Evolutionary conservation across 495 filamentous ascomycete genomes (phyloP).

Genomic region (Saxophila tyrrhenica): DNA sequence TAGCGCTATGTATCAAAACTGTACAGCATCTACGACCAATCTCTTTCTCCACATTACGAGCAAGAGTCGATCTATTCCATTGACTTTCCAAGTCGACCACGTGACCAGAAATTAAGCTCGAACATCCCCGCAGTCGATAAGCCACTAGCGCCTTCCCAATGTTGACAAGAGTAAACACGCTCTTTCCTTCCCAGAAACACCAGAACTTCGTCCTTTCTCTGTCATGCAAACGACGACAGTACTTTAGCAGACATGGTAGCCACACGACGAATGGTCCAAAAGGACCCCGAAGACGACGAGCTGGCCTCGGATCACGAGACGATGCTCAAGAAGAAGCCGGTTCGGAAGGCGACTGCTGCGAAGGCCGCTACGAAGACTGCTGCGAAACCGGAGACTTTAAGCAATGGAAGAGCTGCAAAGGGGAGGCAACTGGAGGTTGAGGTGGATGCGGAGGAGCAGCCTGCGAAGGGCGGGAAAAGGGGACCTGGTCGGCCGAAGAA

Average conservation of each 20-base stretch:
- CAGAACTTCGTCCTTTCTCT: background rate
- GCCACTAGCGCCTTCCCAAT: background rate
- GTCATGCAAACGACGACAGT: background rate
- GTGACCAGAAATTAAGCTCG: too few species aligned
- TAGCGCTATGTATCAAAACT: too few species aligned
- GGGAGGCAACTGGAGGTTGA: background rate
- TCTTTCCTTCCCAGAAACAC: background rate
- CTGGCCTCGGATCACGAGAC: background rate
- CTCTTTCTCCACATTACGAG: too few species aligned
- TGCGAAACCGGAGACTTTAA: background rate
- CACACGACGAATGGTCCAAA: constrained; percentile 15
- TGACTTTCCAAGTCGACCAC: too few species aligned
- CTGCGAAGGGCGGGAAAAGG: background rate
- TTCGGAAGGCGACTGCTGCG: constrained; percentile 12
- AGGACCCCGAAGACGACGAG: constrained; percentile 1
- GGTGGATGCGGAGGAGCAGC: background rate
- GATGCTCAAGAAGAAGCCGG: constrained; percentile 15
- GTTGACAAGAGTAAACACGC: background rate
- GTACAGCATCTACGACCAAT: too few species aligned
- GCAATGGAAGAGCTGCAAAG: background rate
- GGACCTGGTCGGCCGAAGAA: background rate
- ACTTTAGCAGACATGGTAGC: constrained; percentile 11
- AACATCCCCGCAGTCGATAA: too few species aligned
- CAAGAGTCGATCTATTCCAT: too few species aligned
- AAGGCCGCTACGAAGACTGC: background rate